Evolutionary conservation across 768 basidiomycete genomes (phyloP), one percentile per base, ranked within the genome.

Genomic region (Tephrocybe sp.): DNA sequence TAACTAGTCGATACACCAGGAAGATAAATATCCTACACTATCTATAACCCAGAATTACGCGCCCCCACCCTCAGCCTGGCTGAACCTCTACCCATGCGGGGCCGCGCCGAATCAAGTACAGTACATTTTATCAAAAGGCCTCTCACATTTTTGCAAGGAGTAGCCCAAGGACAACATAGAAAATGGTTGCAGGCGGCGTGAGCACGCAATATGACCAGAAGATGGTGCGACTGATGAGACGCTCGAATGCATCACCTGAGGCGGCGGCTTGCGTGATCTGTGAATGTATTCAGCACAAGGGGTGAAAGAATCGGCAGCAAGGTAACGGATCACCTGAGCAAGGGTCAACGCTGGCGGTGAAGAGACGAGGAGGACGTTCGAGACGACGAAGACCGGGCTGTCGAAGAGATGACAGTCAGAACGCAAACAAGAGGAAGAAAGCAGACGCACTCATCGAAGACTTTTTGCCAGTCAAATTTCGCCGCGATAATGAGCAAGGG

Each of bases 141-240:
- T n/a, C 34, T 60, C 58, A 86, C n/a, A 81, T 60, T 57, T 79
- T 81, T 1, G 84, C 72, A 10, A 90, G 62, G 45, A 83, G 51
- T 37, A 96, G 67, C 1, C 89, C 93, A 23, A 90, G 62, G 38
- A 95, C 78, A 43, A 95, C 89, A 61, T 85, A 87, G 15, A 74
- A 61, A 48, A 93, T 83, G 48, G 85, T 91, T n/a, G 87, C 76
- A 2, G 90, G 89, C 2, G 94, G 93, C 0, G 94, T 95, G 50
- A 94, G 73, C 28, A 93, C 70, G 58, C 90, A 93, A 63, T 96
- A 98, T 2, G 87, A 79, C 92, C 93, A 94, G 65, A 93, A 93
- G 53, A 98, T 91, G 0, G 95, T 98, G 47, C 90, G 80, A 53
- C 85, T 87, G 65, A 97, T 88, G 30, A 98, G 77, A 1, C 93